Evolutionary conservation across 2,329 filamentous ascomycete species (phyloP), one percentile per base, ranked within the genome.

Genomic region (Arthroderma sp.): DNA sequence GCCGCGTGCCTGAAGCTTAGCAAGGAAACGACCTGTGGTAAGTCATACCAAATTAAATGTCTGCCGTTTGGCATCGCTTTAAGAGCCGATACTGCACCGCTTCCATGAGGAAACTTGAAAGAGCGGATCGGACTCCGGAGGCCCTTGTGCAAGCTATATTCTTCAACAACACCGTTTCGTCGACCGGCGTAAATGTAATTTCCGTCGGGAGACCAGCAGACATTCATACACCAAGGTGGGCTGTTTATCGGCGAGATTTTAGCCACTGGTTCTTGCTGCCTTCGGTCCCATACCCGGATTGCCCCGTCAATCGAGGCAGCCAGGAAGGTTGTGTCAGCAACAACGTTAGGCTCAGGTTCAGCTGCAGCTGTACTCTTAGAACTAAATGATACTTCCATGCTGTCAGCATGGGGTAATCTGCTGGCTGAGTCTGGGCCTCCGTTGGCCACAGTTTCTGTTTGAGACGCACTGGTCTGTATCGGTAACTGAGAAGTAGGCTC

Each of bases 181-280:
- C 91, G 74, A 0, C 91, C 91, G 0, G 84, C 88, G 64, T 94
- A 98, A 55, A 98, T 88, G 63, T 78, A 86, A 64, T 96, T 96
- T 9, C 91, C 91, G 60, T 95, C 85, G 0, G 87, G 87, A 44
- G 83, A 89, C 91, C 91, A 98, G 67, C 87, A 94, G 1, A 87
- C 86, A 53, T 86, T 88, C 80, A 94, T 95, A 63, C 89, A 96
- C 89, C 89, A 98, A 0, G 89, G 91, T 1, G 91, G 89, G 0
- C 86, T 84, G 7, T 78, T 76, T 7, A 80, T 72, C 11, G 83
- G 85, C 1, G 73, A 71, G 46, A 96, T 89, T 29, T 81, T 78
- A 2, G 91, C 87, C 1, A 94, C 73, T 0, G 89, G 83, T 32
- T 82, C 75, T 1, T 76, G 75, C 50, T 83, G 77, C 15, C 91